Base-by-base conservation (phyloP, 352 stramenopile genomes). In the Globisporangium nodosum region DNA sequence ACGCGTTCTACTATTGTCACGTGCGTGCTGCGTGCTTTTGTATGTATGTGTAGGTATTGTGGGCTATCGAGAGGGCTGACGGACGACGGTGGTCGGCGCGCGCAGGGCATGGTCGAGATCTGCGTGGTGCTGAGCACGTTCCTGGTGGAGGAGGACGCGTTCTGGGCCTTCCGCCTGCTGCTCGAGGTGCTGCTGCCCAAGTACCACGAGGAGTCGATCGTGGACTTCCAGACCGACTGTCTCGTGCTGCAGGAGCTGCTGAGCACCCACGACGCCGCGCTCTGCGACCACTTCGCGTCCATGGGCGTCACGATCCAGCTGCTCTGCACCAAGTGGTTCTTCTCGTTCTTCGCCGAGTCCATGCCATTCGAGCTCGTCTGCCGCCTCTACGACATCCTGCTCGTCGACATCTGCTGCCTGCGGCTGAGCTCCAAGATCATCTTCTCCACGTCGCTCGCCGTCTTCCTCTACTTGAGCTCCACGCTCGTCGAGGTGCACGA, bases 251-350 rank as follows among this genome's bases (percentile, higher is more conserved):
- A 92, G 61, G 82, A 92, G 58, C 64, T 92, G 40, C 64, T 92
- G 43, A 67, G 73, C 52, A 58, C 61, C 5, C 69, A 82, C 35
- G 78, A 90, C 35, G 60, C 69, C 1, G 56, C 58, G 45, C 76
- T 92, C 15, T 76, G 70, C 52, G 73, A 85, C 16, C 82, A 92
- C 58, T 71, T 92, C 51, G 60, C 68, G 35, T 33, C 66, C 48
- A 66, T 83, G 45, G 82, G 79, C 16, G 77, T 92, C 49, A 86
- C 79, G 3, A 80, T 92, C 47, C 82, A 92, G 55, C 60, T 92
- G 57, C 66, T 92, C 5, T 87, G 82, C 56, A 92, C 82, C 33
- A 92, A 90, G 66, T 92, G 82, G 82, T 90, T 92, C 58, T 92
- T 90, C 56, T 92, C 82, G 21, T 88, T 92, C 67, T 90, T 90